Conservation (phyloP, 2,329 filamentous ascomycete species). For the Fulvia fulva region DNA sequence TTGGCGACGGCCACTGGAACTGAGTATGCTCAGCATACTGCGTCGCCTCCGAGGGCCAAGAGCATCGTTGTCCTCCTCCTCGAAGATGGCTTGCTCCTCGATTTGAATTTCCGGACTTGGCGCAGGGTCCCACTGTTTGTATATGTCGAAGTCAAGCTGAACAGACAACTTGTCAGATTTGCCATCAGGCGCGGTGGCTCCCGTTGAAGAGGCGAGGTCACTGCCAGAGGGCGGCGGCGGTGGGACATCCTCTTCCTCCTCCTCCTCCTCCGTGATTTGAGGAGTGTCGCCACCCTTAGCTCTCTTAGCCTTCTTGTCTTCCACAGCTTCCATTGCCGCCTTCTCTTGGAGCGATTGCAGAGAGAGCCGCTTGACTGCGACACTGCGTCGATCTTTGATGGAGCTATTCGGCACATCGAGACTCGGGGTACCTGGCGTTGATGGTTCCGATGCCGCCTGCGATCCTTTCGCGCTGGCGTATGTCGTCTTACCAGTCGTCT, state of each 20-base stretch:
- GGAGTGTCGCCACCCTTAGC: background rate
- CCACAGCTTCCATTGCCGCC: conserved; percentile 34
- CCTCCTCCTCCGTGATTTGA: conserved; percentile 11
- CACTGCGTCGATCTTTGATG: conserved; percentile 3
- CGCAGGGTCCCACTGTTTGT: conserved; percentile 5
- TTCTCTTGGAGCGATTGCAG: conserved; percentile 12
- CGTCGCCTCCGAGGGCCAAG: conserved; percentile 10
- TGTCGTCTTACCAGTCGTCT: background rate
- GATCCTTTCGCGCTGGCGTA: background rate
- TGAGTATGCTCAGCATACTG: background rate
- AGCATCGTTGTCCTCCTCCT: conserved; percentile 20
- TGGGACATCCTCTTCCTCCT: background rate
- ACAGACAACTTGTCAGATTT: conserved; percentile 16
- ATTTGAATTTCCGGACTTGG: background rate
- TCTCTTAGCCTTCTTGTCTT: conserved; percentile 33
- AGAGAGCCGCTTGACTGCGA: conserved; percentile 14
- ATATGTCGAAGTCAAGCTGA: conserved; percentile 14
- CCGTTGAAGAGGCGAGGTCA: conserved; percentile 21
- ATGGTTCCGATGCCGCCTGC: background rate
- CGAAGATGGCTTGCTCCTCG: conserved; percentile 9
- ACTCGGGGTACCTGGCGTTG: conserved; percentile 7
- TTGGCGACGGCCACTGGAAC: background rate
- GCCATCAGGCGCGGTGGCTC: conserved; percentile 20
- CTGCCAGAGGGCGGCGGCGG: conserved; percentile 1
- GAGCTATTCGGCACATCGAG: conserved; percentile 8